These are phyloP conservation scores for Arabidopsis hybrid DNA, from an alignment of 441 rosid genomes.

Conservation along the genomic window DNA sequence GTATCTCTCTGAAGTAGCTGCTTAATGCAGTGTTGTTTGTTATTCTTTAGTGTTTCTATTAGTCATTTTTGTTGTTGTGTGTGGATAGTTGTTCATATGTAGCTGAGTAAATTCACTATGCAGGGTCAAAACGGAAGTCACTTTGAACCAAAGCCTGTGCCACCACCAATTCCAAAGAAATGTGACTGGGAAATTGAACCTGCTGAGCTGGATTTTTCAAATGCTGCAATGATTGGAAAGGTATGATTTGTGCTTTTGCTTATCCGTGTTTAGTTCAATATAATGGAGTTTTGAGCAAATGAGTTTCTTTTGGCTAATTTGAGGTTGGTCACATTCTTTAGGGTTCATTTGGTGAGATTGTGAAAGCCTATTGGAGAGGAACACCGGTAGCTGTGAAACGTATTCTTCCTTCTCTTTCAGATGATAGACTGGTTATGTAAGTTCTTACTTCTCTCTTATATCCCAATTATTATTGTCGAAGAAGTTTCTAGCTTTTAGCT, in stretches of 20 bases:
- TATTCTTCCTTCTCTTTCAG: slow-evolving; percentile 97
- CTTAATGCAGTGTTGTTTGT: not conserved
- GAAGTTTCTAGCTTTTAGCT: not conserved
- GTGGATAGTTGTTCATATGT: slow-evolving; percentile 1
- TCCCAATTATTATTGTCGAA: not conserved
- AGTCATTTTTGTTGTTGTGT: not conserved
- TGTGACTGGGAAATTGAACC: slow-evolving; percentile 99
- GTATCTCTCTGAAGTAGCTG: not conserved
- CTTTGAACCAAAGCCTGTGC: slow-evolving; percentile 94
- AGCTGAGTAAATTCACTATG: slow-evolving; percentile 31
- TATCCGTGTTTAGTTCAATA: slow-evolving; percentile 4
- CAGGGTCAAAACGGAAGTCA: slow-evolving; percentile 99
- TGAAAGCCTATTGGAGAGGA: slow-evolving; percentile 96
- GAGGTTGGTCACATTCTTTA: slow-evolving; percentile 43
- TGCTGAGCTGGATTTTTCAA: slow-evolving; percentile 91
- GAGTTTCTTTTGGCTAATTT: slow-evolving; percentile 32
- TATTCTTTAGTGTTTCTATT: too few relatives aligned
- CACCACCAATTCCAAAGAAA: slow-evolving; percentile 93
- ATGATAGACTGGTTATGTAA: slow-evolving; percentile 98
- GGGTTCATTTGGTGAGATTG: slow-evolving; percentile 99
- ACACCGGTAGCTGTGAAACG: slow-evolving; percentile 98
- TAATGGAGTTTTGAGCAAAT: slow-evolving; percentile 20
- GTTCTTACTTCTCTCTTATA: slow-evolving; percentile 32
- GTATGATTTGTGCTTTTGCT: slow-evolving; percentile 45
- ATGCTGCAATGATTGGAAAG: slow-evolving; percentile 81